Evolutionary conservation across 2,329 filamentous ascomycete species (phyloP).

Genomic region (Cladobotryum mycophilum): DNA sequence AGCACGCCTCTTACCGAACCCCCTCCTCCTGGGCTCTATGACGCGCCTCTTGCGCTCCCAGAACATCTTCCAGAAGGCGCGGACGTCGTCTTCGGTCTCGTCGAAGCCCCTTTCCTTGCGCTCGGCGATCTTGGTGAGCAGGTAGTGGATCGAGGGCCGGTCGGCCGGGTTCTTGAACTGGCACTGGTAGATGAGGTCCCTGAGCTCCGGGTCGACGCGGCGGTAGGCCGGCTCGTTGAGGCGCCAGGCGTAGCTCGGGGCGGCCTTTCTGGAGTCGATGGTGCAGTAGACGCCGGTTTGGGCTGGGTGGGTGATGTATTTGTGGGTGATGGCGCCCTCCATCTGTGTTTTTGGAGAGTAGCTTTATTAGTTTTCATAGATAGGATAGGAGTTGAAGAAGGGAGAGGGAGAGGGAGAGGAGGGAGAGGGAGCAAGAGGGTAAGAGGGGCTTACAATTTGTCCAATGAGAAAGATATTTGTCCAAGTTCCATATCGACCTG

Average conservation of each 20-base stretch:
- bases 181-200: constrained; percentile 19
- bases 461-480: constrained; percentile 24
- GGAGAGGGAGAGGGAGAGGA: too few species aligned
- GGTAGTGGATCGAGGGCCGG: constrained; percentile 19
- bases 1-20: too few species aligned
- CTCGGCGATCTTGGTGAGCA: constrained; percentile 15
- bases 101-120: constrained; percentile 17
- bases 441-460: constrained; percentile 19
- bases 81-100: constrained; percentile 12
- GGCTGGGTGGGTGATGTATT: constrained; percentile 11
- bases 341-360: constrained; percentile 14
- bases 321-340: constrained; percentile 20
- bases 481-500: constrained; percentile 24
- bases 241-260: constrained; percentile 18
- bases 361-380: neutral
- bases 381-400: neutral
- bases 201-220: constrained; percentile 18
- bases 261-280: neutral
- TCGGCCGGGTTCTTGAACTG: constrained; percentile 20
- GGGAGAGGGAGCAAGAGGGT: neutral
- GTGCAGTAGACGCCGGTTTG: constrained; percentile 1
- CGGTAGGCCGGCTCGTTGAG: constrained; percentile 8
- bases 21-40: too few species aligned
- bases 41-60: neutral
- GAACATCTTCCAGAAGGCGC: constrained; percentile 17